Conservation (phyloP, 2,329 filamentous ascomycete species). For the Metarhizium sp. region DNA sequence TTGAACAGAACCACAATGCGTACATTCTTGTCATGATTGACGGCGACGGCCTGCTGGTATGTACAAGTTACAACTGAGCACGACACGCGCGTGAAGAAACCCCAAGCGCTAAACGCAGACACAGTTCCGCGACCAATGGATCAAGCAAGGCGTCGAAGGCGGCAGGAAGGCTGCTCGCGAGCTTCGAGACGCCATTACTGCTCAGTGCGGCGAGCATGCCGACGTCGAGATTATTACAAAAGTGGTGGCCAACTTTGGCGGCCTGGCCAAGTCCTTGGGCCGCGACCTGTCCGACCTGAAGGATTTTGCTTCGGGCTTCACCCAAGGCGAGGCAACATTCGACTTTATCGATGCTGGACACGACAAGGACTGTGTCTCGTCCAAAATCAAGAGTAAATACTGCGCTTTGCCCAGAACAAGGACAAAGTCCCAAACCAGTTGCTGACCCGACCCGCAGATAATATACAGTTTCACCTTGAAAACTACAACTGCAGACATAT, state of each 20-base stretch:
- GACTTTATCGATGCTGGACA: conserved; percentile 53
- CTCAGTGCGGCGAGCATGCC: conserved; percentile 33
- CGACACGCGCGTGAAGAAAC: too few species aligned
- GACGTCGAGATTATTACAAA: conserved; percentile 47
- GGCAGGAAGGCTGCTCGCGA: conserved; percentile 42
- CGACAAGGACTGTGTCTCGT: conserved; percentile 48
- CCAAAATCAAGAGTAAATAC: conserved; percentile 49
- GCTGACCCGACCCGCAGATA: conserved; percentile 26
- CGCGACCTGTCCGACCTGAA: conserved; percentile 39
- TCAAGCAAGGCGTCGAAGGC: conserved; percentile 45
- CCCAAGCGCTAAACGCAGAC: not conserved
- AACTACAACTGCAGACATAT: conserved; percentile 55
- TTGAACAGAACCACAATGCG: conserved; percentile 40
- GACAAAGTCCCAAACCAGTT: not conserved
- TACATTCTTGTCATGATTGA: conserved; percentile 55
- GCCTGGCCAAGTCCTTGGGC: conserved; percentile 39
- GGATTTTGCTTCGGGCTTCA: conserved; percentile 52
- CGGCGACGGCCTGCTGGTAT: conserved; percentile 52
- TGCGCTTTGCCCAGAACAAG: not conserved
- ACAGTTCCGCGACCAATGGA: conserved; percentile 48
- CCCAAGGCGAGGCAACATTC: conserved; percentile 47
- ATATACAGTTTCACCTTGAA: conserved; percentile 45
- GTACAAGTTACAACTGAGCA: conserved; percentile 4
- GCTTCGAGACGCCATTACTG: conserved; percentile 37
- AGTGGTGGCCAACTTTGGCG: conserved; percentile 44